Base-by-base conservation (phyloP, 768 basidiomycete genomes). In the Sarcodon aspratus region DNA sequence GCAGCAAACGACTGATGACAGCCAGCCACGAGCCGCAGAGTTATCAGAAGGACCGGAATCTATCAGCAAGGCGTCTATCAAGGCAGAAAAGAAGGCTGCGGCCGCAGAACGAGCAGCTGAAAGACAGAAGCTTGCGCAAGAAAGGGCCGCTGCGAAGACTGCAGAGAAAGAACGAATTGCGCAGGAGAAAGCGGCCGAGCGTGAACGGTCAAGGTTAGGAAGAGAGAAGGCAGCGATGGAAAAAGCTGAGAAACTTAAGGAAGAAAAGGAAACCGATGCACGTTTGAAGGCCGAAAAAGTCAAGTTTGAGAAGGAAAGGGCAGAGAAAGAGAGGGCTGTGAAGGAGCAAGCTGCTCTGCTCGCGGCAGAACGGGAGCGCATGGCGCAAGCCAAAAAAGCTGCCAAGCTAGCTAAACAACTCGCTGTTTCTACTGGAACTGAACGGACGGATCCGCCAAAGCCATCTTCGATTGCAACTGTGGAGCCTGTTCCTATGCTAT, bases 401-500 rank as follows among this genome's bases (percentile, higher is more conserved):
- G 48, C 37, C 3, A 54, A 58, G 46, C 57, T 51, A 6, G 49
- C 48, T 9, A 7, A 56, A 52, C 43, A 51, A 53, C 54, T 52
- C 40, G 56, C 55, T 37, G 12, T 42, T 1, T 32, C 56, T 13
- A 17, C 52, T 17, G 34, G 40, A 10, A 53, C 60, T 18, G 66
- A 61, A 38, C 55, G 52, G 1, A 17, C 56, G 9, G 21, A 27
- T 27, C 21, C 21, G 5, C 42, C 52, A 4, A 46, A 60, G 34
- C 37, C 53, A n/a, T 60, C 57, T 46, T 47, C 33, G 3, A 54
- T 54, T 3, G 71, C 75, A 42, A 64, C 69, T n/a, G 59, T 63
- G 5, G 57, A 70, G 3, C 87, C 88, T 57, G 79, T 78, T 9
- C 85, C 87, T 13, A 75, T 90, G 33, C 68, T 87, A 36, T 88